A percentile compares a stretch with the other conserved stretches of the same genome.
These are phyloP conservation scores for Eucalyptus tenuipes DNA, from an alignment of 345 rosid species.

Conservation along the genomic window DNA sequence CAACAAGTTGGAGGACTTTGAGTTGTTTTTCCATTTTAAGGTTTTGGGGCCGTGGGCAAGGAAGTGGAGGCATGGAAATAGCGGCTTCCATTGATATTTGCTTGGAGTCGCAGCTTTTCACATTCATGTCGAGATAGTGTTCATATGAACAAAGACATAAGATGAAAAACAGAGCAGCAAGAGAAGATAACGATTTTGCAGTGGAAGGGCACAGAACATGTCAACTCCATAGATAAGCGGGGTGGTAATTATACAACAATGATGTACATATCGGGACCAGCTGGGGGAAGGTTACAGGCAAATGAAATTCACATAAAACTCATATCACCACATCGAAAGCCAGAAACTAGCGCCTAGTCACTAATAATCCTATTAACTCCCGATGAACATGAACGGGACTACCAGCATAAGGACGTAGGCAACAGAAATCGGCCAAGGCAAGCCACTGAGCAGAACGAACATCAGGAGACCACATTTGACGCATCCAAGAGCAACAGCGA, in stretches of 20 bases:
- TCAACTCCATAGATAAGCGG: background rate
- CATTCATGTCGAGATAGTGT: background rate
- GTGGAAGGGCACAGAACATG: background rate
- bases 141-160: background rate
- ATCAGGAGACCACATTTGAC: background rate
- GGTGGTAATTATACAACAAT: background rate
- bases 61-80: background rate
- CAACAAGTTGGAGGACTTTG: rapidly evolving
- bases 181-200: background rate
- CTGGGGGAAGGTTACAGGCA: background rate
- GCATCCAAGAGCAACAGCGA: background rate
- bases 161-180: background rate
- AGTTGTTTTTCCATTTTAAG: too few species aligned
- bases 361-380: background rate
- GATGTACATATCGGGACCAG: background rate
- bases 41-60: background rate
- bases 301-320: background rate
- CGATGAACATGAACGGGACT: background rate
- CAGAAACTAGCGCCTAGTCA: background rate
- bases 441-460: background rate
- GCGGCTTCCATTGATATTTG: background rate
- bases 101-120: background rate
- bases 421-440: background rate
- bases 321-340: background rate
- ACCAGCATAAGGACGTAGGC: background rate